A percentile compares a stretch with the other conserved stretches of the same genome.
These are phyloP conservation scores for Trematosphaeria pertusa DNA, from an alignment of 2,329 filamentous ascomycete species.

Conservation along the genomic window DNA sequence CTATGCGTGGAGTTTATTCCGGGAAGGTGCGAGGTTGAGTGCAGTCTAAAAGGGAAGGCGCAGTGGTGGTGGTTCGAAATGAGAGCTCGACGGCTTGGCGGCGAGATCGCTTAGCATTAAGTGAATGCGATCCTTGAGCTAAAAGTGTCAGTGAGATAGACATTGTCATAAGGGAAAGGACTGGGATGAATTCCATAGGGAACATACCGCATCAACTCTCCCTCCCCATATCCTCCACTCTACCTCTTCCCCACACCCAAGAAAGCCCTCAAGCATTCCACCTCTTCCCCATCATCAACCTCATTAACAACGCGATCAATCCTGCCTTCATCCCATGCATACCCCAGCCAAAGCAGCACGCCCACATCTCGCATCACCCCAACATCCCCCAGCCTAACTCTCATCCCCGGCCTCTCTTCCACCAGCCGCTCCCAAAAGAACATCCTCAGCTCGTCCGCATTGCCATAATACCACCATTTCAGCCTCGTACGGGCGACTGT, in stretches of 20 bases:
- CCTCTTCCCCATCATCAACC: slow-evolving; percentile 59
- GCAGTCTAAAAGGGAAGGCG: too few species aligned
- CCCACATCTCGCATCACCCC: slow-evolving; percentile 60
- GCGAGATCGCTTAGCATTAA: too few species aligned
- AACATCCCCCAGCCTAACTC: slow-evolving; percentile 44
- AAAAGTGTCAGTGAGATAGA: too few species aligned
- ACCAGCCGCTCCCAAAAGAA: slow-evolving; percentile 60
- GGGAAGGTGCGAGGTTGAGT: too few species aligned
- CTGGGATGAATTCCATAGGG: too few species aligned
- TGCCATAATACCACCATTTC: slow-evolving; percentile 51
- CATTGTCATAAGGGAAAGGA: too few species aligned
- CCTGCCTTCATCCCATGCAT: slow-evolving; percentile 67
- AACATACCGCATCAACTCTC: too few species aligned
- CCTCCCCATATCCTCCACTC: too few species aligned
- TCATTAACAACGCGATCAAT: slow-evolving; percentile 65
- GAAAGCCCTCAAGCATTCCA: slow-evolving; percentile 59
- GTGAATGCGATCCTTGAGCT: too few species aligned
- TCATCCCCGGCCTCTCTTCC: slow-evolving; percentile 46
- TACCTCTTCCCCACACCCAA: slow-evolving; percentile 27
- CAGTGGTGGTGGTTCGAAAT: too few species aligned
- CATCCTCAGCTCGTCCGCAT: slow-evolving; percentile 52
- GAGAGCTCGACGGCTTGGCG: too few species aligned
- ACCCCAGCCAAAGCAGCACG: slow-evolving; percentile 68
- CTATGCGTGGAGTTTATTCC: too few species aligned
- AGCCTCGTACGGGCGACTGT: not conserved